A percentile compares a stretch with the other conserved stretches of the same genome.
These are phyloP conservation scores for Metarhizium album DNA, from an alignment of 2,329 filamentous ascomycete genomes.

Conservation along the genomic window DNA sequence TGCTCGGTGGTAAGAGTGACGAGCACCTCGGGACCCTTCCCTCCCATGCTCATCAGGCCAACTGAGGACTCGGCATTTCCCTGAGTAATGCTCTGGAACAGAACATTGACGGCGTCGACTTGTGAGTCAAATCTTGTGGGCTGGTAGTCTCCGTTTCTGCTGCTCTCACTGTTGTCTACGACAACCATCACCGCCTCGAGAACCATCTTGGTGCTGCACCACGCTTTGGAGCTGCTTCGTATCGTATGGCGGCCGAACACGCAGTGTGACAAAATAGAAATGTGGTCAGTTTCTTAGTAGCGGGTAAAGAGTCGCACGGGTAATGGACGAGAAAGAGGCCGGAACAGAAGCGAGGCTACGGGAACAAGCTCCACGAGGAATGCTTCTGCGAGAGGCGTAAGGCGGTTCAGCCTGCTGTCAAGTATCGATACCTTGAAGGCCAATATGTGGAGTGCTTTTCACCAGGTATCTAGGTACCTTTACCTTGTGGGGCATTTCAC, in stretches of 20 bases:
- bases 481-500: background rate
- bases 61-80: conserved; percentile 95
- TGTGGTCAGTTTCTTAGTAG: background rate
- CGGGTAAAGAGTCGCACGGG: background rate
- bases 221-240: background rate
- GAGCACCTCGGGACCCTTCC: conserved; percentile 91
- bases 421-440: conserved; percentile 10
- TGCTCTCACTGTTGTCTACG: conserved; percentile 98
- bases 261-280: background rate
- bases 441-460: background rate
- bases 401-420: conserved; percentile 32
- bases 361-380: conserved; percentile 4
- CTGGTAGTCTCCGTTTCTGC: conserved; percentile 86
- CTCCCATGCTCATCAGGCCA: conserved; percentile 97
- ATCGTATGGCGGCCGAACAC: background rate
- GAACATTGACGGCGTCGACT: conserved; percentile 84
- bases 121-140: conserved; percentile 95
- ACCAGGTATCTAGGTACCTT: conserved; percentile 10
- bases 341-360: conserved; percentile 4
- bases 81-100: conserved; percentile 92
- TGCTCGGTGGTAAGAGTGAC: conserved; percentile 94
- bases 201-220: conserved; percentile 62
- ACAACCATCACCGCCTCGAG: conserved; percentile 99
- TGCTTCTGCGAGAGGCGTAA: conserved; percentile 22
- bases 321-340: background rate